phyloP scores from a whole-genome alignment of 805 yeast genomes.

The Osmozyma mogii region DNA sequence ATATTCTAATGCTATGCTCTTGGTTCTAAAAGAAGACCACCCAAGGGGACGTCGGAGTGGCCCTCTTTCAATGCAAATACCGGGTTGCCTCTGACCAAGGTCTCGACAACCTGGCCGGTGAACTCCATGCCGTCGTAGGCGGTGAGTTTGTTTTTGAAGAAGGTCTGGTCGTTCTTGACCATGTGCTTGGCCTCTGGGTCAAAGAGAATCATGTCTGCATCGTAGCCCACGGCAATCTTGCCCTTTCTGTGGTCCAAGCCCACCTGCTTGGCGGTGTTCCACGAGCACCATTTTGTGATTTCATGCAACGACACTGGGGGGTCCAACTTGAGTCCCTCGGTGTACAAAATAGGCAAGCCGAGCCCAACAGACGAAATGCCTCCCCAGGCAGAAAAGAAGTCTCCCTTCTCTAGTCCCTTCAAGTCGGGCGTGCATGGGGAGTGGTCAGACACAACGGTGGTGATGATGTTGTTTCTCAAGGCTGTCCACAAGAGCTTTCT shows the following conservation, averaged over 20 bases:
- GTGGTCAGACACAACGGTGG: slow-evolving; percentile 90
- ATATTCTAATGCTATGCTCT: slow-evolving; percentile 18
- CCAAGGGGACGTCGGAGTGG: slow-evolving; percentile 48
- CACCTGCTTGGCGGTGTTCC: slow-evolving; percentile 78
- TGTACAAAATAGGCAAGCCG: slow-evolving; percentile 75
- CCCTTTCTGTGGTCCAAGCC: slow-evolving; percentile 75
- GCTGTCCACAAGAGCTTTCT: slow-evolving; percentile 74
- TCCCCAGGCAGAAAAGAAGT: slow-evolving; percentile 93
- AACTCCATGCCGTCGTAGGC: slow-evolving; percentile 72
- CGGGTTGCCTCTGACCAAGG: slow-evolving; percentile 68
- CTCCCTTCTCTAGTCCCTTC: slow-evolving; percentile 75
- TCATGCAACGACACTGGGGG: slow-evolving; percentile 50
- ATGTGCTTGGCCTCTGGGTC: slow-evolving; percentile 50
- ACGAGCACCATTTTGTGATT: slow-evolving; percentile 71
- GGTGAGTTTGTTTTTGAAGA: slow-evolving; percentile 80
- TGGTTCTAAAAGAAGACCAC: slow-evolving; percentile 54
- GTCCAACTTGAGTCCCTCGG: slow-evolving; percentile 53
- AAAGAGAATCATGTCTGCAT: slow-evolving; percentile 83
- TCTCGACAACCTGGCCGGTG: slow-evolving; percentile 69
- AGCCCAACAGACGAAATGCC: slow-evolving; percentile 91
- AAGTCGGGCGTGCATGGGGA: slow-evolving; percentile 93
- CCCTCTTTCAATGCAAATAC: slow-evolving; percentile 56
- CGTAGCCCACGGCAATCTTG: slow-evolving; percentile 60
- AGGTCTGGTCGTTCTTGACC: slow-evolving; percentile 48
- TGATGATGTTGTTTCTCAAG: slow-evolving; percentile 52